Evolutionary conservation across 176 grass and related monocot species (phyloP), one percentile per base, ranked within the genome.

Genomic region (Hyparrhenia diplandra): DNA sequence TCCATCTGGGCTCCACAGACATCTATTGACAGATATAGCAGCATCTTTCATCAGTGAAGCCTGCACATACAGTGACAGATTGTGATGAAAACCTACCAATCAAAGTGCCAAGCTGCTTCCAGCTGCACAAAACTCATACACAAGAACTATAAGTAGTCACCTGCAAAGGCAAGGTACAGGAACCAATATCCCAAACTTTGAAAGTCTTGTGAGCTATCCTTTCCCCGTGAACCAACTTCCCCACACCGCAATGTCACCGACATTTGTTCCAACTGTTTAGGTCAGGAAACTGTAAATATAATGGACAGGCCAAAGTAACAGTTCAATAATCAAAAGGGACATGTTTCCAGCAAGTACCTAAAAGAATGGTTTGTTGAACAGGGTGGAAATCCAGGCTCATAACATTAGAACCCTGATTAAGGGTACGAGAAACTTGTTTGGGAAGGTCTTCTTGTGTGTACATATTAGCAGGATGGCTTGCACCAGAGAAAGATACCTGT

Each of bases 311-410:
- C 59, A 89, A 28, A 71, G 37, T 73, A 69, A 77, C 2, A 28
- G 36, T 46, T 62, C 62, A 91, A 77, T 21, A 40, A 41, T 43
- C 25, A 64, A n/a, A n/a, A 85, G 67, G 28, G 8, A 20, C 20
- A 18, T 30, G 60, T 54, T 76, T 24, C 41, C 54, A 84, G 24
- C 32, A 43, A 60, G 61, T 73, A 99, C 97, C 97, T 88, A 99
- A 75, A 92, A 99, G 97, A 85, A 99, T 88, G 80, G 97, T 99
- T 83, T 99, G 97, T 79, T 99, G 97, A 64, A 83, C 57, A 21
- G 93, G 97, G 70, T 99, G 93, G 74, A 99, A 99, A 86, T 99
- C 97, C 77, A 99, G 79, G 90, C 97, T 99, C 93, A 92, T 90
- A 55, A 99, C 97, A 85, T 90, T 99, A 54, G 97, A 93, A 75